A percentile compares a stretch with the other conserved stretches of the same genome.
Evolutionary conservation across 306 rosid genomes (phyloP).

Genomic region (Pterocarpus macrocarpus): DNA sequence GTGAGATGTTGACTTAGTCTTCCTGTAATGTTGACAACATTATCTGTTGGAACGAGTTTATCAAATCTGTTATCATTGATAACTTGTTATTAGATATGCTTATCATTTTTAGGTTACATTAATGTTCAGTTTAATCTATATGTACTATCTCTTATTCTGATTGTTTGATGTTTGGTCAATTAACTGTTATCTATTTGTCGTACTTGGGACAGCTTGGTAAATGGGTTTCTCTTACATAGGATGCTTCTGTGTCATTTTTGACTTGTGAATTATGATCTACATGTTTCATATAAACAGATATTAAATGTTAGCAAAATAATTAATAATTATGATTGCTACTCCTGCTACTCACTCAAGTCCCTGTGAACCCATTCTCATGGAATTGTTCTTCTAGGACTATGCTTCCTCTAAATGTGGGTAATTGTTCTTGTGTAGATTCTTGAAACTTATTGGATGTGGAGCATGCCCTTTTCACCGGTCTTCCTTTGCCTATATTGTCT

Average conservation of each 20-base stretch:
- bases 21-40: background rate
- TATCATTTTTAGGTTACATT: background rate
- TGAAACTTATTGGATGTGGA: too few relatives aligned
- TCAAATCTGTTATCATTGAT: background rate
- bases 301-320: background rate
- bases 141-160: constrained; percentile 5
- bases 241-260: background rate
- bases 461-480: too few relatives aligned
- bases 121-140: background rate
- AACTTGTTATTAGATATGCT: background rate
- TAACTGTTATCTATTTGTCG: constrained; percentile 7
- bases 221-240: constrained; percentile 4
- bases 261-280: background rate
- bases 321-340: background rate
- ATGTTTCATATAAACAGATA: background rate
- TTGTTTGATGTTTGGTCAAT: background rate
- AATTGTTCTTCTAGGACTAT: too few relatives aligned
- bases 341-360: too few relatives aligned
- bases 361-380: too few relatives aligned
- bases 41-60: constrained; percentile 18
- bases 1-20: background rate
- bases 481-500: too few relatives aligned
- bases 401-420: too few relatives aligned
- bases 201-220: constrained; percentile 4
- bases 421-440: too few relatives aligned